Evolutionary conservation across 345 rosid species (phyloP).

Genomic region (Litchi chinensis): DNA sequence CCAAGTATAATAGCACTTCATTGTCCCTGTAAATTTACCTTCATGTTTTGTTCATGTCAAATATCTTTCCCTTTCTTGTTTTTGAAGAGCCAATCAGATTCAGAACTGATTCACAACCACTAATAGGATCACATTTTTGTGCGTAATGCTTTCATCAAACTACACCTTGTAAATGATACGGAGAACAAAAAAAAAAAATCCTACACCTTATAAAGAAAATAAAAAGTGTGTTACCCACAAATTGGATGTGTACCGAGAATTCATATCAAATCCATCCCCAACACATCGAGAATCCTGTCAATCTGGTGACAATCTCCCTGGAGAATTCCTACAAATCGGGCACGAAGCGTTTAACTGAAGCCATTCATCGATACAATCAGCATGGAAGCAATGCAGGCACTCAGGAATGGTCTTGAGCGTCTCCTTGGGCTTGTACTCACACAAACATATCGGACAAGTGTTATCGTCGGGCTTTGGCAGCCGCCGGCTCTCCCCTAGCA

Average conservation of each 20-base stretch:
- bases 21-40: too few species aligned
- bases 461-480: constrained; percentile 44
- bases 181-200: too few species aligned
- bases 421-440: constrained; percentile 42
- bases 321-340: constrained; percentile 73
- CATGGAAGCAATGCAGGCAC: constrained; percentile 76
- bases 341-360: constrained; percentile 58
- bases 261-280: background rate
- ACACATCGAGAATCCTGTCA: background rate
- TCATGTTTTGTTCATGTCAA: too few species aligned
- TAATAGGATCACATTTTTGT: background rate
- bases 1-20: too few species aligned
- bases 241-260: background rate
- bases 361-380: constrained; percentile 74
- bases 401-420: constrained; percentile 45
- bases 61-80: too few species aligned
- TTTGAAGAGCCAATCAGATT: too few species aligned
- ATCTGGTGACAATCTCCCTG: constrained; percentile 35
- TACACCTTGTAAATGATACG: background rate
- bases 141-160: background rate
- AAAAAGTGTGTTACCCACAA: constrained; percentile 26
- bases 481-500: constrained; percentile 44
- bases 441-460: constrained; percentile 48
- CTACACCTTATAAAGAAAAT: too few species aligned
- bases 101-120: too few species aligned